Percentiles rank a stretch among this genome's conserved stretches.
Evolutionary conservation across 192 early-diverging fungal species (phyloP).

Genomic region (Gaertneriomyces semiglobifer): DNA sequence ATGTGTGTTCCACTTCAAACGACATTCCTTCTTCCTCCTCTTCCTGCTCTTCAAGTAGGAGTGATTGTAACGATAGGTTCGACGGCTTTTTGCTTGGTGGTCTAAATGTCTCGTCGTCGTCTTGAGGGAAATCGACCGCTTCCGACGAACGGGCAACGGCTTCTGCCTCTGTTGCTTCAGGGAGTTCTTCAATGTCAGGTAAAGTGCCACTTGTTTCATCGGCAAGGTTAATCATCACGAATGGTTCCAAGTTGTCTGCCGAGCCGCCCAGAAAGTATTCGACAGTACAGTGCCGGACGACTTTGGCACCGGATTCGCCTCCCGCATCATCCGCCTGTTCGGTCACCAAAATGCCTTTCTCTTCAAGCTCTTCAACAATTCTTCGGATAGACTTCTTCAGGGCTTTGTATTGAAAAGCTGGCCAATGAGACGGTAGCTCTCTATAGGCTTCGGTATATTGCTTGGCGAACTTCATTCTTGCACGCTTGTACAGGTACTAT

Average conservation of each 20-base stretch:
- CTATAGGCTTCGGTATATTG: constrained; percentile 27
- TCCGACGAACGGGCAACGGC: no score
- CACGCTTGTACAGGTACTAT: no score
- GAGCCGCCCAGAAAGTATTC: constrained; percentile 30
- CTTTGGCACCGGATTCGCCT: background rate
- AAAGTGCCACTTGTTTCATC: constrained; percentile 9
- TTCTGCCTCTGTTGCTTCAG: no score
- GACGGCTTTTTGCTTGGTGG: background rate
- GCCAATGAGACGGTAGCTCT: constrained; percentile 22
- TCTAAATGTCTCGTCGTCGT: background rate
- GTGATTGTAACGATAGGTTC: background rate
- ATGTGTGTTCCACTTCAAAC: background rate
- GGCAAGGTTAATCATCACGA: constrained; percentile 14
- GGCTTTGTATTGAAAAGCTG: constrained; percentile 29
- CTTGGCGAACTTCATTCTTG: constrained; percentile 28
- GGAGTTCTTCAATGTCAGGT: background rate
- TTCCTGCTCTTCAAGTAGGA: background rate
- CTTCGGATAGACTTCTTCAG: constrained; percentile 28
- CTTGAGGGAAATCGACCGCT: background rate
- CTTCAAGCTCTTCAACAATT: constrained; percentile 31
- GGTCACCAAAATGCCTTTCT: constrained; percentile 18
- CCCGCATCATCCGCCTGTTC: background rate
- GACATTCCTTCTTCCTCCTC: constrained; percentile 12
- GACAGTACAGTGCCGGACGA: constrained; percentile 10
- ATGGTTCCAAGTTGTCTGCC: constrained; percentile 26